Evolutionary conservation across 108 stramenopile genomes (phyloP), one percentile per base, ranked within the genome.

Genomic region (Aureococcus anophagefferens): DNA sequence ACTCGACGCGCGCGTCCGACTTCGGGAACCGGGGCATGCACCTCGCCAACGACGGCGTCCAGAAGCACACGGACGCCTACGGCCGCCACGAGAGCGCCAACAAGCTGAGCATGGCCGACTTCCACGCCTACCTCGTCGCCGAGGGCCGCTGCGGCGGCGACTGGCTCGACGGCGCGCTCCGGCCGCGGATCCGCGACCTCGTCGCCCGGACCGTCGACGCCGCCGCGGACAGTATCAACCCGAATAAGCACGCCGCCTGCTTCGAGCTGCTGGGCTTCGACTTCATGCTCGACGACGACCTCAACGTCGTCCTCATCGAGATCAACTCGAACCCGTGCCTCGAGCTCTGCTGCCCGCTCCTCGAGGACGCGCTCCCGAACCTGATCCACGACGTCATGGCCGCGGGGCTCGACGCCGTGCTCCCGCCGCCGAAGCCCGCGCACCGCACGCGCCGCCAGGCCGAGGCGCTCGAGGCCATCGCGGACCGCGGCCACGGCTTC

Each of bases 261-360:
- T 83, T 83, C 44, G 83, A 83, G 65, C 36, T 83, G 21, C 51
- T 83, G 36, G 83, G 83, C 0, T 83, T 79, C 45, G 83, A 83
- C 66, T 83, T 81, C 72, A 83, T 83, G 80, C 40, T 83, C 14
- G 76, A 77, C 51, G 75, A 72, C 7, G 62, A 79, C 30, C 64
- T 81, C 17, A 32, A 65, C 29, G 72, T 78, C 21, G 73, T 35
- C 32, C 72, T 83, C 44, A 76, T 83, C 30, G 83, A 83, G 74
- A 74, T 81, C 11, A 83, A 83, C 36, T 72, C 75, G 0, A 83
- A 83, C 74, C 82, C 82, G 33, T 83, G 82, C 71, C 75, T 83
- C 25, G 82, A 81, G 76, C 77, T 79, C 35, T 74, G 72, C n/a
- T 83, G 82, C 64, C 80, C 80, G 25, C 67, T 83, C 35, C 69